Conservation (phyloP, 768 basidiomycete species). For the Rhodotorula babjevae region DNA sequence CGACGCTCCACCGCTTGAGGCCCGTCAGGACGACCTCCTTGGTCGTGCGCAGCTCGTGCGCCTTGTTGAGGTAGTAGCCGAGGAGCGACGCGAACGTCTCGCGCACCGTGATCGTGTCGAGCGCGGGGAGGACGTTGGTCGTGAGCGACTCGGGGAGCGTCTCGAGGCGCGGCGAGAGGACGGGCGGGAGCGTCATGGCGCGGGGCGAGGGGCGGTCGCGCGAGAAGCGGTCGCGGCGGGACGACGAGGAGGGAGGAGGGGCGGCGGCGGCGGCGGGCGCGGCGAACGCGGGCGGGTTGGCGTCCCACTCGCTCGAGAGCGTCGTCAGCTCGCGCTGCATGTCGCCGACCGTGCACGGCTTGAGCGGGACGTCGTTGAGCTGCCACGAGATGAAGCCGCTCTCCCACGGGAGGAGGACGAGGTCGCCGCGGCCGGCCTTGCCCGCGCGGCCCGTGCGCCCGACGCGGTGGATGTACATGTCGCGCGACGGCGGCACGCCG, state of each 20-base stretch:
- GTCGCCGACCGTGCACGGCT: constrained; percentile 55
- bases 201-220: not conserved
- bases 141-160: constrained; percentile 41
- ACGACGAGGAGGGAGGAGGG: constrained; percentile 4
- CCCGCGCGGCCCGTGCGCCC: constrained; percentile 52
- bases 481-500: constrained; percentile 64
- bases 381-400: constrained; percentile 57
- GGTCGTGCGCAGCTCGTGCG: constrained; percentile 53
- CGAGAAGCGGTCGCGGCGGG: not conserved
- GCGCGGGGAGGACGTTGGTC: constrained; percentile 37
- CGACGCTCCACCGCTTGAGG: constrained; percentile 60
- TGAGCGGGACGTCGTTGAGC: constrained; percentile 65
- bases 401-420: constrained; percentile 58
- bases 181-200: constrained; percentile 18
- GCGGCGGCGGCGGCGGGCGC: constrained; percentile 4
- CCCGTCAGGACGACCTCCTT: constrained; percentile 56
- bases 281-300: constrained; percentile 43
- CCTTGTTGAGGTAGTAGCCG: constrained; percentile 65
- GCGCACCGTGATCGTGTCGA: constrained; percentile 49
- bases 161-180: constrained; percentile 41
- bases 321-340: constrained; percentile 52
- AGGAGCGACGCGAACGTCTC: constrained; percentile 64
- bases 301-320: constrained; percentile 56
- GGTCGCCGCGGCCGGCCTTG: constrained; percentile 55
- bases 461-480: constrained; percentile 54